A percentile compares a stretch with the other conserved stretches of the same genome.
Evolutionary conservation across 192 early-diverging fungal species (phyloP).

Genomic region (Martensiomyces pterosporus): DNA sequence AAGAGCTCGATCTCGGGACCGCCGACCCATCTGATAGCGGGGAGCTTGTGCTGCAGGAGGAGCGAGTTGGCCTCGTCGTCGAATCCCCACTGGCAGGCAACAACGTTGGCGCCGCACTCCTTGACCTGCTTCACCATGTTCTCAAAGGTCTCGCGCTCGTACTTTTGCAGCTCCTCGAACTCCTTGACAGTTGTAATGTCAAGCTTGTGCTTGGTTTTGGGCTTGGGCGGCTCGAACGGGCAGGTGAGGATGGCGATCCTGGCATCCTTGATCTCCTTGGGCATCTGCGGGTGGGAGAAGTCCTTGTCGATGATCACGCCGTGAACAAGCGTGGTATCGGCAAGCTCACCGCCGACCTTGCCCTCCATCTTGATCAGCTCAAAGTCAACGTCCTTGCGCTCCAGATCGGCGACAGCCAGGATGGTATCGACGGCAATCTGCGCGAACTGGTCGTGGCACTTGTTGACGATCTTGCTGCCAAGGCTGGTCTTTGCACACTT

Average conservation of each 20-base stretch:
- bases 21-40: conserved; percentile 98
- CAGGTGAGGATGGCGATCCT: conserved; percentile 99
- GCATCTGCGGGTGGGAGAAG: conserved; percentile 99
- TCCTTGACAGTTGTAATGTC: conserved; percentile 98
- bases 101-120: conserved; percentile 95
- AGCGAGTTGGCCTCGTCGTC: conserved; percentile 99
- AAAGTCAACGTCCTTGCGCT: conserved; percentile 99
- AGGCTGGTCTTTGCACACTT: conserved; percentile 95
- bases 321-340: conserved; percentile 88
- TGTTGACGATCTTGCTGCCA: conserved; percentile 99
- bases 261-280: conserved; percentile 90
- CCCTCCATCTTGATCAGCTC: conserved; percentile 99
- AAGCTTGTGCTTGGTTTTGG: conserved; percentile 99
- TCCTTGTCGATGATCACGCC: conserved; percentile 99
- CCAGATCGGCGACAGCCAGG: conserved; percentile 94
- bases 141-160: conserved; percentile 95
- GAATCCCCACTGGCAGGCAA: conserved; percentile 99
- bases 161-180: conserved; percentile 93
- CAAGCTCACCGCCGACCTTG: conserved; percentile 94
- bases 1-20: conserved; percentile 99
- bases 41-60: conserved; percentile 94
- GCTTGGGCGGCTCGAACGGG: conserved; percentile 99
- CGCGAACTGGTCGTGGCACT: conserved; percentile 97
- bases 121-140: conserved; percentile 97
- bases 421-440: conserved; percentile 98